Evolutionary conservation across 371 early-diverging fungal genomes (phyloP).

Genomic region (Saksenaea vasiformis): DNA sequence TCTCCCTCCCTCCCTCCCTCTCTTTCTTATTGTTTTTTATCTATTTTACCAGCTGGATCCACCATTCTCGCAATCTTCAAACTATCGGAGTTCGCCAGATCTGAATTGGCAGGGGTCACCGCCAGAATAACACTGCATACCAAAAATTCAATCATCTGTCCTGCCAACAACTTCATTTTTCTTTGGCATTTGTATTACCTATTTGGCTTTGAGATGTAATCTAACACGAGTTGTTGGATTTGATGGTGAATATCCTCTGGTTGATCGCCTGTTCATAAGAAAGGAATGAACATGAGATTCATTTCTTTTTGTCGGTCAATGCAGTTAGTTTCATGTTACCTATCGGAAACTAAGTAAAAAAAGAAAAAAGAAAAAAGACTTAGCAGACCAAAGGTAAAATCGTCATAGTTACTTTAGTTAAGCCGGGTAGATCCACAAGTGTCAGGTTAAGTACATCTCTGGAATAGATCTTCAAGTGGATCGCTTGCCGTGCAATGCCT

Average conservation of each 20-base stretch:
- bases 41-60: constrained; percentile 78
- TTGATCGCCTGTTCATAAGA: constrained; percentile 68
- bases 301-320: no score
- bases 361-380: not conserved
- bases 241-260: constrained; percentile 89
- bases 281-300: not conserved
- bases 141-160: constrained; percentile 18
- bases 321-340: constrained; percentile 1
- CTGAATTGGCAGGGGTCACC: constrained; percentile 90
- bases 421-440: constrained; percentile 91
- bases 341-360: constrained; percentile 11
- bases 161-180: no score
- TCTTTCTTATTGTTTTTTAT: no score
- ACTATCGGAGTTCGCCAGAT: constrained; percentile 93
- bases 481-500: constrained; percentile 81
- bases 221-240: constrained; percentile 78
- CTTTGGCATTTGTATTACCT: constrained; percentile 44
- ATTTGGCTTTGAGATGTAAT: constrained; percentile 87
- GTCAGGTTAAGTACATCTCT: constrained; percentile 87
- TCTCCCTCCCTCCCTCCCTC: no score
- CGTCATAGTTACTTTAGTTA: constrained; percentile 78
- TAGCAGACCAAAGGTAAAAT: no score
- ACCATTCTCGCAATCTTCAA: constrained; percentile 89
- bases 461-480: constrained; percentile 86
- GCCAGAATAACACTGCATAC: constrained; percentile 85